These are phyloP conservation scores for Colletotrichum cuscutae DNA, from an alignment of 2,329 filamentous ascomycete species.

Conservation along the genomic window DNA sequence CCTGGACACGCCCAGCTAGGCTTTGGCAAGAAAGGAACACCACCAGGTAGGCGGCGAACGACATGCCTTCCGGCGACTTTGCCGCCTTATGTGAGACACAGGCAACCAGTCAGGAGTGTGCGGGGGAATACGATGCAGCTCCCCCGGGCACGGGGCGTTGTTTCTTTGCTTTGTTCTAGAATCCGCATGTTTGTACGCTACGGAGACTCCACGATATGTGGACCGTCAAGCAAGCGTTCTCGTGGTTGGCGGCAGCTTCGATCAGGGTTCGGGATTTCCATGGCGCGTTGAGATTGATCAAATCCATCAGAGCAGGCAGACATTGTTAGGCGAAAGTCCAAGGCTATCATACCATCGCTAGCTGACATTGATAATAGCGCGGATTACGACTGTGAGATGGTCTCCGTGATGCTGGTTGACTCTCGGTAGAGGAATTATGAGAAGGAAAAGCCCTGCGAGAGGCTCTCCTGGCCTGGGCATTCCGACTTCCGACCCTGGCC, in stretches of 20 bases:
- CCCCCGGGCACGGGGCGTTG: background rate
- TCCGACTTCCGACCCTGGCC: background rate
- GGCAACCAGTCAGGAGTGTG: background rate
- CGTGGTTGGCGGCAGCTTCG: background rate
- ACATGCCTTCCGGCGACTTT: background rate
- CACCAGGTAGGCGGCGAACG: background rate
- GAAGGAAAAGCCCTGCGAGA: background rate
- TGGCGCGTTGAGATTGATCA: background rate
- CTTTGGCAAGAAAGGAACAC: background rate
- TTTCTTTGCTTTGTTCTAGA: constrained; percentile 12
- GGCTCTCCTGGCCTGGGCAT: constrained; percentile 11
- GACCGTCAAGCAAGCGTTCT: background rate
- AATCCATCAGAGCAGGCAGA: background rate
- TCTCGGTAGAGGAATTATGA: background rate
- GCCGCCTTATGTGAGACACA: background rate
- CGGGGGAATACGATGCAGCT: background rate
- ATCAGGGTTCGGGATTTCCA: background rate
- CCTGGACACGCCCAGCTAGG: background rate
- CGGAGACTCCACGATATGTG: background rate
- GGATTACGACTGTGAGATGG: background rate
- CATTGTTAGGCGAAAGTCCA: background rate
- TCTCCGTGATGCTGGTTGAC: background rate
- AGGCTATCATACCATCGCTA: background rate
- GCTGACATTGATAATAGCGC: background rate
- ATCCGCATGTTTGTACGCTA: background rate